A percentile compares a stretch with the other conserved stretches of the same genome.
phyloP scores from a whole-genome alignment of 805 yeast genomes.

The Zygoascus ofunaensis region DNA sequence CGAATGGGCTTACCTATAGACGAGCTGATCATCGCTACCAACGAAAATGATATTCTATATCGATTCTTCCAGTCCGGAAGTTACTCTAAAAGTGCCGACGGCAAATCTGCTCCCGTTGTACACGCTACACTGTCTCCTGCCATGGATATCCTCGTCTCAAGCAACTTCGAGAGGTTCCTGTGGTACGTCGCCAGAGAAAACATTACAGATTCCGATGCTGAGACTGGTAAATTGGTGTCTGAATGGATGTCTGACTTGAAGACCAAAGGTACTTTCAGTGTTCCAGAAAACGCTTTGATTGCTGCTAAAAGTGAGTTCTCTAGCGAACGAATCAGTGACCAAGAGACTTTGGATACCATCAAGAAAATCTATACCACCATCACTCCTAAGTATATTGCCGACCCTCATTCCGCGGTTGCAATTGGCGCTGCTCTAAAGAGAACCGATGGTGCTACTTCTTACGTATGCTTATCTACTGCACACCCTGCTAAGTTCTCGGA shows the following conservation, averaged over 20 bases:
- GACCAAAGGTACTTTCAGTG: conserved; percentile 64
- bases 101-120: conserved; percentile 47
- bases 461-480: conserved; percentile 85
- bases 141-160: conserved; percentile 93
- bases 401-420: conserved; percentile 97
- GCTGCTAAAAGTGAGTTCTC: conserved; percentile 64
- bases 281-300: conserved; percentile 51
- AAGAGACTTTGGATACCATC: conserved; percentile 72
- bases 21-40: conserved; percentile 85
- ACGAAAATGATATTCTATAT: conserved; percentile 89
- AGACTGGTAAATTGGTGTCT: conserved; percentile 67
- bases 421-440: conserved; percentile 65
- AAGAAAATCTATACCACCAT: conserved; percentile 52
- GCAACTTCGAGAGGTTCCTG: conserved; percentile 90
- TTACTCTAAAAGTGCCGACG: conserved; percentile 52
- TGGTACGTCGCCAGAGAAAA: conserved; percentile 87
- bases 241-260: conserved; percentile 76
- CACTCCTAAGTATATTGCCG: conserved; percentile 65
- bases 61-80: conserved; percentile 82
- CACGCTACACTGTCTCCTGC: conserved; percentile 94
- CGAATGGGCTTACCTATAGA: conserved; percentile 92
- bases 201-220: conserved; percentile 43
- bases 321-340: conserved; percentile 72
- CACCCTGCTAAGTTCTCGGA: conserved; percentile 98
- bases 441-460: conserved; percentile 34